Base-by-base conservation (phyloP, 164 flowering plant species). In the Kalanchoe fedtschenkoi region DNA sequence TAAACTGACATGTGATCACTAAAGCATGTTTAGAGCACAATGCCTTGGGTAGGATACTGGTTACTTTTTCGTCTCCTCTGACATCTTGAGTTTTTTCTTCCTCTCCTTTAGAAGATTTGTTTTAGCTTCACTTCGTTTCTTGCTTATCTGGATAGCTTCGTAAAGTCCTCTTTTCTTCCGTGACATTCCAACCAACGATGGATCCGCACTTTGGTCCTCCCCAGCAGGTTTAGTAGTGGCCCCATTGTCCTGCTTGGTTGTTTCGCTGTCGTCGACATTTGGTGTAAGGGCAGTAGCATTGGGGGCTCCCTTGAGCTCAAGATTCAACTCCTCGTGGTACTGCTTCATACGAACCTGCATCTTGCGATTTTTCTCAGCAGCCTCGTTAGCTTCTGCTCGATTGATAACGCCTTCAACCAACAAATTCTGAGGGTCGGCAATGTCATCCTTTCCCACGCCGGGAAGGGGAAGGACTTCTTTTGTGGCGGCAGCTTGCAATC, bases 371-470 rank as follows among this genome's bases (percentile, higher is more conserved):
- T 34, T 82, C 80, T 85, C 76, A 24, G 86, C 87, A 60, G 84
- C 91, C 72, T 92, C 93, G 65, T 63, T 83, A 35, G 87, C 96
- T 74, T 92, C 89, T 2, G 81, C 62, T 32, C 98, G 75, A 70
- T 76, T 80, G 59, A 80, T 81, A 44, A 81, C 64, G 39, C 89
- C 96, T 73, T 84, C 91, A 42, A 62, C 82, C 61, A 92, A 66
- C 39, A 86, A 66, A 75, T 74, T 77, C 37, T 83, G 85, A 66
- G 96, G 81, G 76, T 89, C 89, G 55, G 78, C 86, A 57, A 86
- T 26, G 67, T 87, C 96, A 56, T 79, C 86, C 30, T 62, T 75
- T 16, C 82, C 89, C 3, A 68, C 64, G 58, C 85, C 98, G 0
- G 96, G 93, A 76, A 92, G 61, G 34, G 97, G 96, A 39, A 85